phyloP scores from a whole-genome alignment of 2,329 filamentous ascomycete species.

The Lachnellula subtilissima region DNA sequence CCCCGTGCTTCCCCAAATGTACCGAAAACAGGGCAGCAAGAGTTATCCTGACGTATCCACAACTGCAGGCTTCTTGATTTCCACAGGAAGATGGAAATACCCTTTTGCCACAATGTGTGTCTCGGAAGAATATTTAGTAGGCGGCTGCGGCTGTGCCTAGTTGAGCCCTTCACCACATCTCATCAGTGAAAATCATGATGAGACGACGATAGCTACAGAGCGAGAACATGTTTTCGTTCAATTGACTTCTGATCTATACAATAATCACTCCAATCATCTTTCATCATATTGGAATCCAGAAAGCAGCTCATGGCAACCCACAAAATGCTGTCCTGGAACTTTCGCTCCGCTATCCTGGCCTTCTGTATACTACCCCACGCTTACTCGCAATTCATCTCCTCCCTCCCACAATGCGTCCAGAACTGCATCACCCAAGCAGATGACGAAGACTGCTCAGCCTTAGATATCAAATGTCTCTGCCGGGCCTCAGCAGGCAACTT shows the following conservation, averaged over 20 bases:
- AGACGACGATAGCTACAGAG: background rate
- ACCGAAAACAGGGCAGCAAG: conserved; percentile 16
- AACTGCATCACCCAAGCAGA: conserved; percentile 31
- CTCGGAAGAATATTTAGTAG: background rate
- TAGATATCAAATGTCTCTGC: conserved; percentile 36
- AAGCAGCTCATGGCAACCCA: too few relatives aligned
- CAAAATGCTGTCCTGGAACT: conserved; percentile 6
- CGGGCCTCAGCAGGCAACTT: conserved; percentile 31
- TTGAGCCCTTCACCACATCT: conserved; percentile 2
- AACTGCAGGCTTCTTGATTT: background rate
- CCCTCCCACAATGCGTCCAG: conserved; percentile 32
- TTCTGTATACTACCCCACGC: conserved; percentile 18
- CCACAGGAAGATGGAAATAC: background rate
- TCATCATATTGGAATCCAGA: background rate
- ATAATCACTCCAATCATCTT: background rate
- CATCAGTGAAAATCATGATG: conserved; percentile 1
- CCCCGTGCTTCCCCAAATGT: conserved; percentile 3
- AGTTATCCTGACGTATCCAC: conserved; percentile 3
- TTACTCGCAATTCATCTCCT: conserved; percentile 23
- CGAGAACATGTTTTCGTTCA: background rate
- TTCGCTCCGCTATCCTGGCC: background rate
- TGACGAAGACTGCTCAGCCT: conserved; percentile 31
- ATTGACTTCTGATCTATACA: background rate
- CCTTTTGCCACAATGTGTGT: conserved; percentile 16
- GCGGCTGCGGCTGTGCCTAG: background rate